A percentile compares a stretch with the other conserved stretches of the same genome.
Conservation (phyloP, 345 rosid genomes). For the Boechera divaricarpa region DNA sequence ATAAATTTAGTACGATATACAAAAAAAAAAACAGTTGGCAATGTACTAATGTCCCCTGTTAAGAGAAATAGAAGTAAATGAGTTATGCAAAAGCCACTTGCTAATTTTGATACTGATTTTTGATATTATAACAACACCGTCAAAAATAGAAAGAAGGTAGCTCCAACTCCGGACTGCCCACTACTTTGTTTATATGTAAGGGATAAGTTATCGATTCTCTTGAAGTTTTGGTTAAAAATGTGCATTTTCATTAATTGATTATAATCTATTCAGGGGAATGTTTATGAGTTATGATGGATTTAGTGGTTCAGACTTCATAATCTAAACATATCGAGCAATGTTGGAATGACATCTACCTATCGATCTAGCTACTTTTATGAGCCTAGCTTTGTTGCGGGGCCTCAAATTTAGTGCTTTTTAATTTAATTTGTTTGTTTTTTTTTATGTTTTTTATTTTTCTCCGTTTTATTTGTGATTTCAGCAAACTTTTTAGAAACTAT, state of each 20-base stretch:
- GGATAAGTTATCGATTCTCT: neutral
- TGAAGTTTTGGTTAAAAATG: neutral
- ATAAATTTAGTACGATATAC: neutral
- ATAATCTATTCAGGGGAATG: neutral
- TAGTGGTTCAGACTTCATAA: neutral
- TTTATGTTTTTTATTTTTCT: too few species aligned
- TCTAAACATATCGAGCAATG: neutral
- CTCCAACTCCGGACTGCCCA: constrained; percentile 17
- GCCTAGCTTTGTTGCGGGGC: neutral
- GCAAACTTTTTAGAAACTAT: too few species aligned
- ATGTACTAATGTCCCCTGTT: neutral
- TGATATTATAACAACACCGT: constrained; percentile 4
- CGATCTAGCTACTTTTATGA: neutral
- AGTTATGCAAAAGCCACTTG: constrained; percentile 23
- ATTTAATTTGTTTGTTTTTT: neutral
- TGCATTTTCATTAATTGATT: constrained; percentile 10
- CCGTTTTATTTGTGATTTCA: too few species aligned
- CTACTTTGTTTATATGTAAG: neutral
- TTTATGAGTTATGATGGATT: constrained; percentile 3
- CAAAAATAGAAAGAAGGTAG: constrained; percentile 10
- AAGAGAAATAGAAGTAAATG: constrained; percentile 21
- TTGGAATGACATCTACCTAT: neutral
- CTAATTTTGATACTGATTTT: constrained; percentile 12
- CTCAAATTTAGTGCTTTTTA: neutral
- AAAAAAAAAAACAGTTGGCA: neutral